These are phyloP conservation scores for Coniochaeta sp. DNA, from an alignment of 2,329 filamentous ascomycete species.

Conservation along the genomic window DNA sequence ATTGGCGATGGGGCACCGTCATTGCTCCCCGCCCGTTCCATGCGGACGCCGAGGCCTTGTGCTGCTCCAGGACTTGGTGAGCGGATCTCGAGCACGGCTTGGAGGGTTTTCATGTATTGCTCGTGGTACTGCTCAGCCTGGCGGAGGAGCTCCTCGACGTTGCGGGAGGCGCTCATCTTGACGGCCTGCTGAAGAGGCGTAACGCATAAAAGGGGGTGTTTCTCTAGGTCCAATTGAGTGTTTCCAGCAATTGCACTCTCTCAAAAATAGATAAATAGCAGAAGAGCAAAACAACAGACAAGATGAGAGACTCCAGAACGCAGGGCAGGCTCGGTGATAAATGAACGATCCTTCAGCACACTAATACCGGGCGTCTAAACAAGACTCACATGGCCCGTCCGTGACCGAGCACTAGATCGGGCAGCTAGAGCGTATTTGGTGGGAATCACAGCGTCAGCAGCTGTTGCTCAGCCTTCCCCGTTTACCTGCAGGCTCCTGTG, in stretches of 20 bases:
- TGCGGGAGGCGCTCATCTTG: constrained; percentile 7
- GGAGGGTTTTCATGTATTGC: constrained; percentile 14
- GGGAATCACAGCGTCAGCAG: neutral
- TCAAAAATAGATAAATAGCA: no score
- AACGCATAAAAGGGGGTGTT: no score
- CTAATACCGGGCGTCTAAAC: neutral
- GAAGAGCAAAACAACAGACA: neutral
- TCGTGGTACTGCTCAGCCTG: constrained; percentile 12
- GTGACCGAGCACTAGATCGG: neutral
- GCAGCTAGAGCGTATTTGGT: neutral
- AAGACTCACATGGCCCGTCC: neutral
- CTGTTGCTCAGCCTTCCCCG: neutral
- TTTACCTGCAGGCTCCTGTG: neutral
- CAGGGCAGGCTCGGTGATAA: neutral
- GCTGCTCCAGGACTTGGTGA: constrained; percentile 1
- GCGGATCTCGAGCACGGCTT: constrained; percentile 10
- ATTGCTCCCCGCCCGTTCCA: constrained; percentile 7
- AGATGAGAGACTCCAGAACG: neutral
- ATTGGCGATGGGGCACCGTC: constrained; percentile 7
- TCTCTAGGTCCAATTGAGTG: no score
- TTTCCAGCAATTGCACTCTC: no score
- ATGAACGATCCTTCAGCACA: neutral
- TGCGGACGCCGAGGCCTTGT: constrained; percentile 3
- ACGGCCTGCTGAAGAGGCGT: neutral
- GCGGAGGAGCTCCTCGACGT: constrained; percentile 12